Conservation (phyloP, 2,329 filamentous ascomycete species). For the Cladobotryum mycophilum region DNA sequence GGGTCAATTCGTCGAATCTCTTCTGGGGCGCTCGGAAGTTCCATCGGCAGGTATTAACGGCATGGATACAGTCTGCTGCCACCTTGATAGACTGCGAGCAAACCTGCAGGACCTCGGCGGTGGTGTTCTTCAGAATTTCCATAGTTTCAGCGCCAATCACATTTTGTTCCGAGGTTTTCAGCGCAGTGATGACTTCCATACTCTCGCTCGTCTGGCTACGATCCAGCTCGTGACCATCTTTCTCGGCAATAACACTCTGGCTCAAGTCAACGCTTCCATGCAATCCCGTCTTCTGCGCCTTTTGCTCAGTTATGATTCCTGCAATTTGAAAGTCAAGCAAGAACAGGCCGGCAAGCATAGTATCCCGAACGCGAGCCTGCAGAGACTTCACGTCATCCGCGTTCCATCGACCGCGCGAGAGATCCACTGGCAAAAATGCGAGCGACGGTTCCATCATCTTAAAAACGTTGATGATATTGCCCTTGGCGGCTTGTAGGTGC, state of each 20-base stretch:
- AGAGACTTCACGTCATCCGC: slow-evolving; percentile 36
- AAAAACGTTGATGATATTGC: slow-evolving; percentile 27
- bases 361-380: slow-evolving; percentile 29
- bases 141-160: slow-evolving; percentile 26
- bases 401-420: slow-evolving; percentile 40
- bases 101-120: slow-evolving; percentile 19
- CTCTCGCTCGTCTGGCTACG: slow-evolving; percentile 26
- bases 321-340: slow-evolving; percentile 39
- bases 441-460: slow-evolving; percentile 33
- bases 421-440: slow-evolving; percentile 40
- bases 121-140: slow-evolving; percentile 25
- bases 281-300: slow-evolving; percentile 12
- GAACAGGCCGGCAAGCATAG: slow-evolving; percentile 28
- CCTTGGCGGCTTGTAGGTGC: slow-evolving; percentile 23
- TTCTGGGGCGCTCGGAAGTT: slow-evolving; percentile 16
- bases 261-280: background rate
- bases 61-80: slow-evolving; percentile 18
- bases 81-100: slow-evolving; percentile 21
- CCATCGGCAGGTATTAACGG: slow-evolving; percentile 27
- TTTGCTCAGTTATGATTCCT: slow-evolving; percentile 12
- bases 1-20: slow-evolving; percentile 17
- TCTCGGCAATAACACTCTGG: slow-evolving; percentile 5
- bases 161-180: slow-evolving; percentile 32
- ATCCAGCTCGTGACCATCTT: slow-evolving; percentile 15
- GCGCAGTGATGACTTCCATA: slow-evolving; percentile 28